Evolutionary conservation across 2,329 filamentous ascomycete genomes (phyloP).

Genomic region (Monosporascus sp.): DNA sequence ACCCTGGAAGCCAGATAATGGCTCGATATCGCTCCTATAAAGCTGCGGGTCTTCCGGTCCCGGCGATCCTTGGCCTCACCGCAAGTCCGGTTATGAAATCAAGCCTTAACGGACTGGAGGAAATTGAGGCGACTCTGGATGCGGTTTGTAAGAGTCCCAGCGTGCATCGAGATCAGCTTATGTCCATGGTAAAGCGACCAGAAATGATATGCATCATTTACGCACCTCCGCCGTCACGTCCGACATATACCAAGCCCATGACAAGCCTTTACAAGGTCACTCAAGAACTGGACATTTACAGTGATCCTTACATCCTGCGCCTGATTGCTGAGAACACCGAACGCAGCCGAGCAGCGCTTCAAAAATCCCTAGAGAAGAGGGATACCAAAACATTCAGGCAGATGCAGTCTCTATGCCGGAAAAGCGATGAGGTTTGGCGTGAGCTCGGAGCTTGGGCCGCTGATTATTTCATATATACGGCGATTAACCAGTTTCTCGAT

Average conservation of each 20-base stretch:
- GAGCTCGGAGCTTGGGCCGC: slow-evolving; percentile 66
- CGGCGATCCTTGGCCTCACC: slow-evolving; percentile 71
- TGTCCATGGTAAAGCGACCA: slow-evolving; percentile 65
- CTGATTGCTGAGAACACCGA: slow-evolving; percentile 39
- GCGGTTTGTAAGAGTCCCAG: slow-evolving; percentile 65
- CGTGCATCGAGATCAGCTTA: slow-evolving; percentile 61
- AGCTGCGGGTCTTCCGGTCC: slow-evolving; percentile 36
- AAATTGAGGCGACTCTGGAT: slow-evolving; percentile 65
- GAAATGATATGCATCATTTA: slow-evolving; percentile 38
- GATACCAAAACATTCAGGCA: slow-evolving; percentile 51
- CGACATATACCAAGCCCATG: slow-evolving; percentile 32
- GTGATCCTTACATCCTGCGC: slow-evolving; percentile 55
- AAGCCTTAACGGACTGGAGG: slow-evolving; percentile 47
- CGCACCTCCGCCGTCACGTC: slow-evolving; percentile 2
- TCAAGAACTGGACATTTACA: slow-evolving; percentile 43
- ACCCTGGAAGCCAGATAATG: slow-evolving; percentile 66
- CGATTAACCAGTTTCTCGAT: slow-evolving; percentile 32
- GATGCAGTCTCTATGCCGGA: slow-evolving; percentile 48
- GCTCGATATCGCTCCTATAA: slow-evolving; percentile 59
- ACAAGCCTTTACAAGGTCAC: slow-evolving; percentile 37
- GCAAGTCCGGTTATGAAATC: slow-evolving; percentile 70
- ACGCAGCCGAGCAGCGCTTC: slow-evolving; percentile 33
- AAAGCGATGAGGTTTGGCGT: slow-evolving; percentile 42
- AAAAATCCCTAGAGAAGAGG: slow-evolving; percentile 32
- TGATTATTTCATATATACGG: slow-evolving; percentile 57